Evolutionary conservation across 441 rosid species (phyloP), one percentile per base, ranked within the genome.

Genomic region (Pelargonium australe): DNA sequence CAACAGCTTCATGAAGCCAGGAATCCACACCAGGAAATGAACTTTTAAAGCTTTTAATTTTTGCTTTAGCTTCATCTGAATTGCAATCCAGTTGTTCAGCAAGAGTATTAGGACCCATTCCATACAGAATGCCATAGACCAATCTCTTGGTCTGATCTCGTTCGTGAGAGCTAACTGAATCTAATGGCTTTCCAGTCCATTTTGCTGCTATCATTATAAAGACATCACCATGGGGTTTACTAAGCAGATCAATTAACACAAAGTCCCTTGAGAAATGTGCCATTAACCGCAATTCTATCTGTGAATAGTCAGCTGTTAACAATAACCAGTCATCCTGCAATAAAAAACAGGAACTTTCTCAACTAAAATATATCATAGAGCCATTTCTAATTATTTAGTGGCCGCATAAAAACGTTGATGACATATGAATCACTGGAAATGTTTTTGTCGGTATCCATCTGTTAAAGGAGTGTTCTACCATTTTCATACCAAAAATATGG

Each of bases 61-160:
- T 95, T 73, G 80, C 91, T 66, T 85, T 82, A 69, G 99, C 99
- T 82, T 85, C 97, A 67, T 87, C 92, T 25, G 88, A 68, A 76
- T 83, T 85, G 83, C 98, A 92, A 57, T 84, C 86, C 78, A 95
- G 84, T 80, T 95, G 97, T 75, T 90, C 91, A 20, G 97, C 86
- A 73, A 95, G 96, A 70, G 82, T 79, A 53, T 82, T 91, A 72
- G 98, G 89, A 76, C 99, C 98, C 99, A 95, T 95, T 79, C 99
- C 99, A 80, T 95, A 95, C 20, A 95, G 95, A 80, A 95, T 90
- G 61, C 97, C 99, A 68, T 95, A 95, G 68, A 95, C 85, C 91
- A 95, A 77, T 74, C 98, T 85, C 83, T 95, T 95, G 8, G 92
- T 89, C 80, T 89, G 97, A 68, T 95, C 96, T 84, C 99, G 84